Conservation (phyloP, 202 grass and related monocot genomes). For the Miscanthus sacchariflorus region DNA sequence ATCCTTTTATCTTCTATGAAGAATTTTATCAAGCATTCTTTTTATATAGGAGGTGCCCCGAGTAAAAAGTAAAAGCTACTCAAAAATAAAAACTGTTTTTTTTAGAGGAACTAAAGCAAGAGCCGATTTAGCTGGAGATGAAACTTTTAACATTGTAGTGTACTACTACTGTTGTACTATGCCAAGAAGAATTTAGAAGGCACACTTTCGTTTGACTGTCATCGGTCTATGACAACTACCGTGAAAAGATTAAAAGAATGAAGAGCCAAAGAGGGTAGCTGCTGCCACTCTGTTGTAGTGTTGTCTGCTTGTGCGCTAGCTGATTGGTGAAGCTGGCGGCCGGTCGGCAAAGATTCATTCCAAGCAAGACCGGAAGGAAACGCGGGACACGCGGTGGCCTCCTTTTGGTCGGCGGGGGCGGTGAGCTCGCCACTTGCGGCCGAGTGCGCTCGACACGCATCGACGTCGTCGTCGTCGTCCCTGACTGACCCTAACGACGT, state of each 20-base stretch:
- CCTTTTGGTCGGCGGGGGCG: slow-evolving; percentile 45
- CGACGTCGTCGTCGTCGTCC: neutral
- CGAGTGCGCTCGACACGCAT: slow-evolving; percentile 6
- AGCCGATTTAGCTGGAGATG: too few species aligned
- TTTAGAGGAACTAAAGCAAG: too few species aligned
- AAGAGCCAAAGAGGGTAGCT: neutral
- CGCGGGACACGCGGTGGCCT: slow-evolving; percentile 33
- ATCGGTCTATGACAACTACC: neutral
- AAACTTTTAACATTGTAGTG: too few species aligned
- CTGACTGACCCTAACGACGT: neutral
- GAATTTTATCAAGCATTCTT: too few species aligned
- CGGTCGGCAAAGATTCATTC: neutral
- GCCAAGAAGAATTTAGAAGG: neutral
- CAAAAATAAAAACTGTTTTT: too few species aligned
- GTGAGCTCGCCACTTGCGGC: slow-evolving; percentile 56
- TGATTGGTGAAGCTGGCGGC: neutral
- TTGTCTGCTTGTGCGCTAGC: neutral
- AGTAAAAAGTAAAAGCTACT: too few species aligned
- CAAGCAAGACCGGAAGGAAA: neutral
- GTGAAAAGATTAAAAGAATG: neutral
- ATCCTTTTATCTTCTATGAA: too few species aligned
- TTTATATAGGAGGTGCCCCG: too few species aligned
- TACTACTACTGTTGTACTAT: too few species aligned
- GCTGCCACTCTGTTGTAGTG: neutral
- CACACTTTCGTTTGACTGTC: too few species aligned